Evolutionary conservation across 306 rosid genomes (phyloP), one percentile per base, ranked within the genome.

Genomic region (Rubus parviflorus): DNA sequence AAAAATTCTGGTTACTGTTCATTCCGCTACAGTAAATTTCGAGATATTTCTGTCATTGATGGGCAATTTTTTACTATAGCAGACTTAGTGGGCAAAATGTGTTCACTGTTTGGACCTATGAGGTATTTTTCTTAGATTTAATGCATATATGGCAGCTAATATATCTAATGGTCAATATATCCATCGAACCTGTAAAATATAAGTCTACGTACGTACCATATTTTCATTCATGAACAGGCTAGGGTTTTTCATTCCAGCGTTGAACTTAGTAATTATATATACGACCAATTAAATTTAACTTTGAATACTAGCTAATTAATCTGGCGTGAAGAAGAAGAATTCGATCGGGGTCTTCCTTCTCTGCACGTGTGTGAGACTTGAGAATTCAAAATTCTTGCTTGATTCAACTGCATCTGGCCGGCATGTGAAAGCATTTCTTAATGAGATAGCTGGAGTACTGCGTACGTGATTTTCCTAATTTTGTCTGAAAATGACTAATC

Each of bases 141-240:
- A n/a, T n/a, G n/a, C n/a, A 30, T 30, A 2, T 0, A 30, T 46
- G 8, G 15, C 14, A 30, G 23, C 4, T 46, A 8, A n/a, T n/a
- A n/a, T n/a, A n/a, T n/a, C n/a, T n/a, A n/a, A 46, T 46, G 66
- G 69, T 81, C 74, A 52, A 79, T 12, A 47, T 10, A 76, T 81
- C 78, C 85, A 71, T 63, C 77, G 74, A 47, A 81, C 74, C 73
- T 76, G 75, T 43, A 37, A 75, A 51, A 15, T 63, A 3, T 13
- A 69, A 65, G 74, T 76, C 81, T n/a, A n/a, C n/a, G n/a, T n/a
- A n/a, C n/a, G n/a, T n/a, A n/a, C n/a, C n/a, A n/a, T n/a, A 30
- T 30, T 30, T 5, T 51, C 71, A 80, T 56, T 69, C 81, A 76
- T 71, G 75, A 76, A 71, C 20, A 25, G 51, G 54, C 19, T 1